Evolutionary conservation across 306 rosid genomes (phyloP).

Genomic region (Dryas octopetala): DNA sequence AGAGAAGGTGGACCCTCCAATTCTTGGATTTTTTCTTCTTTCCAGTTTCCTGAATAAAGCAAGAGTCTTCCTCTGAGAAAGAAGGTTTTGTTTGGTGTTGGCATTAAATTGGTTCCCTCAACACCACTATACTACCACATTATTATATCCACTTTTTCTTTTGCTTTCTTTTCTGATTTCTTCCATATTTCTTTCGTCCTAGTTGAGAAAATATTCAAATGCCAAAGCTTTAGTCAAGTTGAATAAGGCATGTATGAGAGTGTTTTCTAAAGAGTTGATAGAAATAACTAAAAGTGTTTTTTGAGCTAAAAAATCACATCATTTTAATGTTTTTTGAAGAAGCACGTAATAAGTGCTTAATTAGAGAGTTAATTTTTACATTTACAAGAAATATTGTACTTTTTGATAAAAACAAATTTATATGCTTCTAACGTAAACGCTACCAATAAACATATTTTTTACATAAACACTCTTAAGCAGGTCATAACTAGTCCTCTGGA

Average conservation of each 20-base stretch:
- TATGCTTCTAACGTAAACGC: too few relatives aligned
- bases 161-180: neutral
- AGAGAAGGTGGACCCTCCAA: constrained; percentile 9
- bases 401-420: too few relatives aligned
- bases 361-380: too few relatives aligned
- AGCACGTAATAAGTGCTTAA: too few relatives aligned
- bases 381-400: too few relatives aligned
- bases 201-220: neutral
- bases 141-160: neutral
- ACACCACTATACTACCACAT: neutral
- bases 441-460: too few relatives aligned
- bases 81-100: constrained; percentile 1
- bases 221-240: neutral
- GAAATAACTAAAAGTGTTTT: too few relatives aligned
- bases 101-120: constrained; percentile 1
- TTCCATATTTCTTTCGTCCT: neutral
- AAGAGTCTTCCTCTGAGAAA: neutral
- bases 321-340: too few relatives aligned
- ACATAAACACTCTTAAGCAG: too few relatives aligned
- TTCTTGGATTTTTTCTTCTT: neutral
- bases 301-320: too few relatives aligned
- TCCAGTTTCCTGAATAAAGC: neutral
- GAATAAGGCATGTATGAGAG: neutral
- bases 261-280: too few relatives aligned
- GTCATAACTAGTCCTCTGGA: too few relatives aligned